These are phyloP conservation scores for Aureobasidium leucospermi DNA, from an alignment of 2,329 filamentous ascomycete genomes.

Conservation along the genomic window DNA sequence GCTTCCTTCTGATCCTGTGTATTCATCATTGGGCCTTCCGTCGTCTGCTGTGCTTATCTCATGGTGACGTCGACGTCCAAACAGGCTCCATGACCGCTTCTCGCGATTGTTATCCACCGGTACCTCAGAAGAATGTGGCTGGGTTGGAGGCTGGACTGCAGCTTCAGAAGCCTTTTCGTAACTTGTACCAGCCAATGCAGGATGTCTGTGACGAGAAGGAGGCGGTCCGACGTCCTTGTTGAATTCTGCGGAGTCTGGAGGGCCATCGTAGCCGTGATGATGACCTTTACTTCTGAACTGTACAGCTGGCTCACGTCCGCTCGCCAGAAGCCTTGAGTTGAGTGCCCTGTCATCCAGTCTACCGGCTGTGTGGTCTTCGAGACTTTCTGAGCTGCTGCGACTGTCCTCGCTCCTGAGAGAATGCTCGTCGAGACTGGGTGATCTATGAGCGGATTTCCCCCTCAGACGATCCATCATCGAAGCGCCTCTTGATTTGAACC, in stretches of 20 bases:
- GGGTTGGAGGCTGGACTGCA: not conserved
- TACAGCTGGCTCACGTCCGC: not conserved
- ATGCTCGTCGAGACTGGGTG: not conserved
- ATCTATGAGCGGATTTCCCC: constrained; percentile 5
- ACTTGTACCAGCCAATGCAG: constrained; percentile 5
- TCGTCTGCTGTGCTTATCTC: not conserved
- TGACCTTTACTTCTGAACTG: not conserved
- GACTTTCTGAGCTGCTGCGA: not conserved
- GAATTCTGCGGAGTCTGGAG: not conserved
- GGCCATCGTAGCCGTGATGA: not conserved
- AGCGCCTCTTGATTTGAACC: constrained; percentile 15
- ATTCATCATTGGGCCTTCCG: constrained; percentile 8
- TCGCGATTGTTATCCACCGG: not conserved
- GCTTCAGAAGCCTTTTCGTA: not conserved
- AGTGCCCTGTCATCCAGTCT: not conserved
- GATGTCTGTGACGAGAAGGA: not conserved
- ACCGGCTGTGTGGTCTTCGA: not conserved
- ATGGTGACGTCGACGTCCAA: not conserved
- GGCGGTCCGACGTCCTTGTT: not conserved
- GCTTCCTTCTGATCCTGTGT: constrained; percentile 19
- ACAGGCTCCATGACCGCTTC: not conserved
- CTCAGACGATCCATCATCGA: constrained; percentile 18
- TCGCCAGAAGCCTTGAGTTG: not conserved
- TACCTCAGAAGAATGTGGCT: not conserved
- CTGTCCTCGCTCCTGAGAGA: not conserved